Evolutionary conservation across 2,329 filamentous ascomycete genomes (phyloP), one percentile per base, ranked within the genome.

Genomic region (Truncatella angustata): DNA sequence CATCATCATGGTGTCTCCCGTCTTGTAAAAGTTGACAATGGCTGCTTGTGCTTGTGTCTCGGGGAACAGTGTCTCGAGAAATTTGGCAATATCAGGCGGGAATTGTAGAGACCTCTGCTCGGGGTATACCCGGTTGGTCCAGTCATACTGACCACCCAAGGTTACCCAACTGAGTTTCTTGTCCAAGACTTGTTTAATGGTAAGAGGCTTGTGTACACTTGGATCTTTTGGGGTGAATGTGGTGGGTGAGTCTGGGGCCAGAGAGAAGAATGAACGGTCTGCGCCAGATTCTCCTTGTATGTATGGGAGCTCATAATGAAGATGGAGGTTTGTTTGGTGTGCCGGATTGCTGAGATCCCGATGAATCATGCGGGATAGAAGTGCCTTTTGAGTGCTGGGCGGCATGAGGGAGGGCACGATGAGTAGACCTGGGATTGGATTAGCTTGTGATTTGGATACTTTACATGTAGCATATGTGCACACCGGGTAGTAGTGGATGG

Each of bases 101-200:
- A 97, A 97, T 0, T 73, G 63, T 0, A 90, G 90, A 1, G 88
- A 86, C 3, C 67, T 54, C n/a, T 79, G 77, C 9, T 75, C 67
- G 0, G 92, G 91, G 64, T 97, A 97, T 11, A 82, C 73, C 59
- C 96, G 92, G 52, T 84, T 82, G 0, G 91, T 95, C 94, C 93
- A 97, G 73, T 97, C 90, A 69, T 97, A 97, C 68, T 97, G 94
- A 0, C 91, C 93, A 46, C 94, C 94, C 3, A 99, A 81, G 0
- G 93, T 97, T 37, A 95, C 82, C 94, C 94, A 99, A 60, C 93
- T 90, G 21, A 97, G 80, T 56, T 90, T 92, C 56, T 86, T 88
- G 52, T 86, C 82, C 39, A 97, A 76, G 26, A 93, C 82, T 63
- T 86, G 85, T 45, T 81, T 75, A 49, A 88, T 75, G 2, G 82